Conservation (phyloP, 495 filamentous ascomycete genomes). For the Aspergillus olivimuriae region DNA sequence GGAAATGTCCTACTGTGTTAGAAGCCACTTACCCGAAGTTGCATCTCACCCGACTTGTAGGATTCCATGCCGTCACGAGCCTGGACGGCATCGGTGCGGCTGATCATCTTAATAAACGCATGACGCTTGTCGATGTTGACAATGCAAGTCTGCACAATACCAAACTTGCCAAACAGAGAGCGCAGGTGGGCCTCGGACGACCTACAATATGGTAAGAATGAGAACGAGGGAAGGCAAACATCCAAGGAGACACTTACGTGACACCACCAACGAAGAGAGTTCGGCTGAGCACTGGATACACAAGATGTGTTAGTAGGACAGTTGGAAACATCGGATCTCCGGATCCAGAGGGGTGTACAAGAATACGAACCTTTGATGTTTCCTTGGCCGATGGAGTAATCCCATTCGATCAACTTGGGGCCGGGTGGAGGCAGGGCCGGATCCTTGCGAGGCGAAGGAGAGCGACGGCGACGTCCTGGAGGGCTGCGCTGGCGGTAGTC, state of each 20-base stretch:
- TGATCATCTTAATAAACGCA: slow-evolving; percentile 98
- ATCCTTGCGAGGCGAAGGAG: slow-evolving; percentile 52
- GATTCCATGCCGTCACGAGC: slow-evolving; percentile 93
- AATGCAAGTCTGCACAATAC: slow-evolving; percentile 91
- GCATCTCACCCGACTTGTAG: slow-evolving; percentile 61
- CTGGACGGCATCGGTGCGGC: slow-evolving; percentile 70
- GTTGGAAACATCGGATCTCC: background rate
- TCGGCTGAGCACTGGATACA: slow-evolving; percentile 74
- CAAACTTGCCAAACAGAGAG: slow-evolving; percentile 68
- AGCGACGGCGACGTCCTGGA: slow-evolving; percentile 52
- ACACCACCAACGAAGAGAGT: slow-evolving; percentile 97
- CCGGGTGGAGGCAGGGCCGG: slow-evolving; percentile 48
- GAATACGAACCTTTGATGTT: slow-evolving; percentile 67
- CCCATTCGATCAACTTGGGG: slow-evolving; percentile 77
- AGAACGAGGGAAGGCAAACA: background rate
- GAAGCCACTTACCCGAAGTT: slow-evolving; percentile 61
- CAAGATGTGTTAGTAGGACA: too few species aligned
- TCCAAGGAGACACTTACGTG: slow-evolving; percentile 53
- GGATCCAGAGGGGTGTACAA: background rate
- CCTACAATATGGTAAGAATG: slow-evolving; percentile 30
- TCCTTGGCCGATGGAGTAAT: slow-evolving; percentile 61
- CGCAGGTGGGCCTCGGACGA: slow-evolving; percentile 77
- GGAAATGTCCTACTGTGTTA: background rate
- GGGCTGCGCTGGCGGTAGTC: slow-evolving; percentile 87
- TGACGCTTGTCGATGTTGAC: slow-evolving; percentile 96